Base-by-base conservation (phyloP, 2,329 filamentous ascomycete species). In the Penicillium sp. region DNA sequence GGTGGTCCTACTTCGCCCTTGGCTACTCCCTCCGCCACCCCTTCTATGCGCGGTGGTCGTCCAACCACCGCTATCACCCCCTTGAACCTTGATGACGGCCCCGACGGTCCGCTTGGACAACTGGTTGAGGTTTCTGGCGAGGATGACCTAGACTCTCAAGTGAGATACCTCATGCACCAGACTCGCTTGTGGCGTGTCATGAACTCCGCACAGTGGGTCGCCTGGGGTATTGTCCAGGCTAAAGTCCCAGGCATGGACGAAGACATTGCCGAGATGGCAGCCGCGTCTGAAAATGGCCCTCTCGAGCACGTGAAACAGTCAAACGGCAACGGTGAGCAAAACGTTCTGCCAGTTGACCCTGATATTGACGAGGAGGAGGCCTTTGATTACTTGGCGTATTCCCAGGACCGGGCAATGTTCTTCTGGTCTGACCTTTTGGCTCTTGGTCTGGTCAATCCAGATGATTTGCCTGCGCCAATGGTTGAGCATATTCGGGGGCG, bases 201-300 rank as follows among this genome's bases (percentile, higher is more conserved):
- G 40, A 96, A 95, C 77, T 92, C 89, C 37, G 92, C 91, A 2
- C 87, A 90, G 77, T 99, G 95, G 95, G 86, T 96, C 24, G 91
- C 92, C 1, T 99, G 95, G 95, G 95, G 95, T 24, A 91, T 98
- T 61, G 90, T 99, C 53, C 95, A 99, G 77, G 94, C 95, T 50
- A 93, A 95, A 73, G 83, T 96, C 1, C 87, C 91, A 0, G 91
- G 88, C 0, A 81, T 94, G 72, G 85, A 89, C 53, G 75, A 77
- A 57, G 76, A 72, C 11, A 67, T 74, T 44, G 56, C 61, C 9
- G 59, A 62, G 47, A 61, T 65, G 59, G 33, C 44, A 10, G 66
- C 59, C 31, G 54, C 62, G 22, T 51, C 47, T 22, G 36, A 50
- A 52, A 52, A 63, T 55, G 41, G 59, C 37, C 22, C 64, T 55